Conservation (phyloP, 805 yeast species). For the Wickerhamomyces ciferrii region DNA sequence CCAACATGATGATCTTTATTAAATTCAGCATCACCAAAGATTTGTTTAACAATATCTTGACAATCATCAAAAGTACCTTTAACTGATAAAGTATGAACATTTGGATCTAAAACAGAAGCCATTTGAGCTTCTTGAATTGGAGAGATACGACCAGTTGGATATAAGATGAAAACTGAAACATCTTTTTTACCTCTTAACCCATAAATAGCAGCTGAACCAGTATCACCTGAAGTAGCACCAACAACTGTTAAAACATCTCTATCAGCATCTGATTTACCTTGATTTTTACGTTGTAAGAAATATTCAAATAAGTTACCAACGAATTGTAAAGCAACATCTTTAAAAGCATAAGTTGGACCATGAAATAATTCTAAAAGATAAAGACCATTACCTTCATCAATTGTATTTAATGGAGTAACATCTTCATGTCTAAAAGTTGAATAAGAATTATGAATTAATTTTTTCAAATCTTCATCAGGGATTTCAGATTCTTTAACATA, state of each 20-base stretch:
- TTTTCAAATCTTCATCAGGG: constrained; percentile 58
- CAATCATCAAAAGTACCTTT: constrained; percentile 98
- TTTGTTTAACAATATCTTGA: constrained; percentile 91
- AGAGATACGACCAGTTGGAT: constrained; percentile 96
- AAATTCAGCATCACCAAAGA: constrained; percentile 86
- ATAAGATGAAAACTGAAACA: constrained; percentile 93
- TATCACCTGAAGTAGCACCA: constrained; percentile 99
- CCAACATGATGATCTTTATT: constrained; percentile 90
- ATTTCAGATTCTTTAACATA: constrained; percentile 75
- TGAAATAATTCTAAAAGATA: constrained; percentile 91
- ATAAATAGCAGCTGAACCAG: constrained; percentile 98
- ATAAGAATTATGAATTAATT: constrained; percentile 66
- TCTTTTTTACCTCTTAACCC: constrained; percentile 96
- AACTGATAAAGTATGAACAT: constrained; percentile 93
- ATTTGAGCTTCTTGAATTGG: constrained; percentile 98
- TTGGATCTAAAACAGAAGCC: constrained; percentile 91
- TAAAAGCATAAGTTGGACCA: constrained; percentile 99
- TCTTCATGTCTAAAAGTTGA: constrained; percentile 83
- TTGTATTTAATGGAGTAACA: constrained; percentile 78
- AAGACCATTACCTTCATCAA: constrained; percentile 52
- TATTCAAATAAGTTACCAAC: constrained; percentile 96
- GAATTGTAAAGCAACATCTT: constrained; percentile 97
- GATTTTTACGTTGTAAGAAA: constrained; percentile 75
- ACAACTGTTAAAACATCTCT: constrained; percentile 89
- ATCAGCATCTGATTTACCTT: constrained; percentile 42